Percentiles rank a stretch among this genome's conserved stretches.
Conservation (phyloP, 495 filamentous ascomycete genomes). For the Chaetomium tenue region DNA sequence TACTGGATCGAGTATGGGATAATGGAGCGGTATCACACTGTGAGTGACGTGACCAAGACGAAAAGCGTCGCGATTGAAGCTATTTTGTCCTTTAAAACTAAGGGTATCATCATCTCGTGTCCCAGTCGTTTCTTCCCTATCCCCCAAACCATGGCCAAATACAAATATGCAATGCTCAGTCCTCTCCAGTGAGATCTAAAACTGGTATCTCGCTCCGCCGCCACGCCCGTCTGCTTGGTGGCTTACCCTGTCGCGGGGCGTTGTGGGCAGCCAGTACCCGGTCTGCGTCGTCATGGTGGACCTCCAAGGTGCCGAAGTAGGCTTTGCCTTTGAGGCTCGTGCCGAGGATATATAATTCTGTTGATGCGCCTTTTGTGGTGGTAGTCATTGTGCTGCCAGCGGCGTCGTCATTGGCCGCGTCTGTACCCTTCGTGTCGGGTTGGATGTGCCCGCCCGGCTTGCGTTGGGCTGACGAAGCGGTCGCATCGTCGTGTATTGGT, state of each 20-base stretch:
- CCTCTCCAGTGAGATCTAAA: constrained; percentile 44
- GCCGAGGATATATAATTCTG: constrained; percentile 11
- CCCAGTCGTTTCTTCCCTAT: not conserved
- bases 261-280: not conserved
- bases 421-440: not conserved
- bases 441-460: not conserved
- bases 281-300: constrained; percentile 34
- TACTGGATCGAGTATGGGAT: not conserved
- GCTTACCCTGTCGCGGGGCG: not conserved
- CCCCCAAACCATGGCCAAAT: not conserved
- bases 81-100: not conserved
- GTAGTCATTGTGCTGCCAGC: not conserved
- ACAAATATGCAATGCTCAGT: constrained; percentile 18
- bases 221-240: constrained; percentile 26
- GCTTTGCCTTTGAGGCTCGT: constrained; percentile 1
- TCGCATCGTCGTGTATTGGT: not conserved
- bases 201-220: constrained; percentile 40
- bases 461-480: not conserved
- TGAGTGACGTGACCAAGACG: not conserved
- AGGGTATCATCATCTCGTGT: constrained; percentile 9
- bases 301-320: constrained; percentile 8
- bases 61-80: not conserved
- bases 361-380: not conserved
- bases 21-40: not conserved
- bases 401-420: not conserved